Conservation (phyloP, 805 yeast species). For the Ogataea paraovalis region DNA sequence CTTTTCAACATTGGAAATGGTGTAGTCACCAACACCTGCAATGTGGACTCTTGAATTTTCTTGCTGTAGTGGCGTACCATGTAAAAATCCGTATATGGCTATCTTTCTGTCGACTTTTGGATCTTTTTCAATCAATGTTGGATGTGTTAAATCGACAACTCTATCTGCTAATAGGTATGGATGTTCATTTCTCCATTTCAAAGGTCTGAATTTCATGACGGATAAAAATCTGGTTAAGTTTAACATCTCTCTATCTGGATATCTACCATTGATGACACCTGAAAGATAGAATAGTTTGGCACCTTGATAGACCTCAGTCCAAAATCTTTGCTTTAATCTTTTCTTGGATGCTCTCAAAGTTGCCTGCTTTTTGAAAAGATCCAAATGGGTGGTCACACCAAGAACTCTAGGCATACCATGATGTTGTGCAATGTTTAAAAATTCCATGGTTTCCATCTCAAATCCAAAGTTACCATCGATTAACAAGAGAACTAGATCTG, state of each 20-base stretch:
- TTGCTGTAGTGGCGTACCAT: conserved; percentile 81
- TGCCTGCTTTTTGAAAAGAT: conserved; percentile 83
- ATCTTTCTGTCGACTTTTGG: conserved; percentile 84
- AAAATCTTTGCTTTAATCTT: conserved; percentile 85
- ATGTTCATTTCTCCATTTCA: conserved; percentile 98
- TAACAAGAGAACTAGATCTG: conserved; percentile 84
- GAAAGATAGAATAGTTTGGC: conserved; percentile 92
- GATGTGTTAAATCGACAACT: conserved; percentile 88
- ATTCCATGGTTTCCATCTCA: conserved; percentile 99
- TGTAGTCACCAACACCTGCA: conserved; percentile 92
- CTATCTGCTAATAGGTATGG: conserved; percentile 91
- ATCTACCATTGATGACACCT: conserved; percentile 95
- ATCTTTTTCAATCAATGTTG: conserved; percentile 70
- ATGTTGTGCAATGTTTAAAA: conserved; percentile 90
- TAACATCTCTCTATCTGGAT: conserved; percentile 93
- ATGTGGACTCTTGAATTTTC: conserved; percentile 77
- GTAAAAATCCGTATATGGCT: conserved; percentile 90
- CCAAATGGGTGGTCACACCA: conserved; percentile 94
- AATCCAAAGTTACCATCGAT: conserved; percentile 97
- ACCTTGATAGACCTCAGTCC: conserved; percentile 99
- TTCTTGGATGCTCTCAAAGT: conserved; percentile 90
- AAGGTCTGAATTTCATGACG: conserved; percentile 98
- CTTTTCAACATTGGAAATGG: conserved; percentile 73
- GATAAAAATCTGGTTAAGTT: conserved; percentile 89
- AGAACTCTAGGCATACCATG: conserved; percentile 98